These are phyloP conservation scores for Phytophthora pluvialis DNA, from an alignment of 352 stramenopile genomes.

Conservation along the genomic window DNA sequence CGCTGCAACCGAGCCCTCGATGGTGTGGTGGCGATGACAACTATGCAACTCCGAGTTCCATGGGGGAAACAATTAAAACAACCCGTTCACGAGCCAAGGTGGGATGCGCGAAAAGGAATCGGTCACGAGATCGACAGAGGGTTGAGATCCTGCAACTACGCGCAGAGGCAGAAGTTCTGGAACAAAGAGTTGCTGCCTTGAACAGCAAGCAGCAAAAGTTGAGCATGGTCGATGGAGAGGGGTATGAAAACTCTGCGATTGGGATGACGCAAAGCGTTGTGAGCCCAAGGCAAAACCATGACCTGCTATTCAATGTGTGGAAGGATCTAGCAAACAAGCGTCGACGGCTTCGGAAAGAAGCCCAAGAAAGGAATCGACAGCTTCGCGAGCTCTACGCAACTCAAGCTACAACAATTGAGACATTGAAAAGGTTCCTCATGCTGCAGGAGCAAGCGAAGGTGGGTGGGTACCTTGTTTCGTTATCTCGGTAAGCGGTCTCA, in stretches of 20 bases:
- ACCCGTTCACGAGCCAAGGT: background rate
- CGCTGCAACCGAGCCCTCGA: too few species aligned
- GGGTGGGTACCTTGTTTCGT: too few species aligned
- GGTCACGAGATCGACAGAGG: conserved; percentile 8
- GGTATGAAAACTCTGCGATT: background rate
- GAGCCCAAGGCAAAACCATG: background rate
- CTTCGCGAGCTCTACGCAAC: background rate
- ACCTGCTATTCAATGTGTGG: background rate
- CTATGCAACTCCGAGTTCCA: background rate
- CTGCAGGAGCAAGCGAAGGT: too few species aligned
- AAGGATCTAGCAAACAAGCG: conserved; percentile 1
- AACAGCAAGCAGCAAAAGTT: background rate
- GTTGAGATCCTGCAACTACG: conserved; percentile 2
- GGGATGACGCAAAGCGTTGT: background rate
- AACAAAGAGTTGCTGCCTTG: background rate
- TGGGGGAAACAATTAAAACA: background rate
- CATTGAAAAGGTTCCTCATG: background rate
- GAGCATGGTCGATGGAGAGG: background rate
- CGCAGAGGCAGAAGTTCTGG: conserved; percentile 4
- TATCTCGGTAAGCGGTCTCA: background rate
- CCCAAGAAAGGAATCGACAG: background rate
- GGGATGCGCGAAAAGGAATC: background rate
- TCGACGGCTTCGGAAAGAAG: background rate
- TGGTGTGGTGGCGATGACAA: background rate
- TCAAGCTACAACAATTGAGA: background rate